phyloP scores from a whole-genome alignment of 2,329 filamentous ascomycete species.

The Penicillium griseofulvum region DNA sequence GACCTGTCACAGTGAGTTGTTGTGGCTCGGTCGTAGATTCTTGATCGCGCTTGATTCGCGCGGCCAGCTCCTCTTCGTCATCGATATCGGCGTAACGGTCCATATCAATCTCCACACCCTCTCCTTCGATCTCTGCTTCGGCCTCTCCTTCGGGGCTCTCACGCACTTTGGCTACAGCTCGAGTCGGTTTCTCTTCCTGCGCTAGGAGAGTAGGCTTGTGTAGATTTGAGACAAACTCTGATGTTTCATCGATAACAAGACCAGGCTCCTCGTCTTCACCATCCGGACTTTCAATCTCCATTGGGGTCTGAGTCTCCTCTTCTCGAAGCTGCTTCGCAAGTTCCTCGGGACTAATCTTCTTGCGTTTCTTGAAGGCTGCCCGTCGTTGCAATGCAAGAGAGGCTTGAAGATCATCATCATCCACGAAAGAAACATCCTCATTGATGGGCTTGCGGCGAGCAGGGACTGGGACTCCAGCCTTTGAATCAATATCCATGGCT shows the following conservation, averaged over 20 bases:
- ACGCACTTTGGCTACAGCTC: conserved; percentile 31
- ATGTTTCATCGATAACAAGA: conserved; percentile 91
- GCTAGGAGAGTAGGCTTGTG: conserved; percentile 63
- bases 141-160: conserved; percentile 23
- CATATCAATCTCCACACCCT: conserved; percentile 56
- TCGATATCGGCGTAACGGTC: conserved; percentile 52
- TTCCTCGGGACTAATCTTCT: conserved; percentile 81
- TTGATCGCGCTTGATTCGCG: conserved; percentile 50
- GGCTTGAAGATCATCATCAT: conserved; percentile 90
- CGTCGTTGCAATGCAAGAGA: conserved; percentile 79
- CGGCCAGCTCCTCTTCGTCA: conserved; percentile 50
- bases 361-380: conserved; percentile 85
- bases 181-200: conserved; percentile 44
- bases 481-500: conserved; percentile 73
- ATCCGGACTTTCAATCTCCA: conserved; percentile 57
- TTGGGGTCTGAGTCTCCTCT: conserved; percentile 52
- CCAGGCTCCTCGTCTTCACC: conserved; percentile 58
- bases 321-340: conserved; percentile 75
- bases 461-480: conserved; percentile 37
- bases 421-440: conserved; percentile 69
- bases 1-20: conserved; percentile 60
- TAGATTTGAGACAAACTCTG: conserved; percentile 87
- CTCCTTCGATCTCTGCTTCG: conserved; percentile 54
- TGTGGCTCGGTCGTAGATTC: conserved; percentile 37
- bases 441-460: conserved; percentile 62